phyloP scores from a whole-genome alignment of 2,329 filamentous ascomycete genomes.

The Cordyceps militaris region DNA sequence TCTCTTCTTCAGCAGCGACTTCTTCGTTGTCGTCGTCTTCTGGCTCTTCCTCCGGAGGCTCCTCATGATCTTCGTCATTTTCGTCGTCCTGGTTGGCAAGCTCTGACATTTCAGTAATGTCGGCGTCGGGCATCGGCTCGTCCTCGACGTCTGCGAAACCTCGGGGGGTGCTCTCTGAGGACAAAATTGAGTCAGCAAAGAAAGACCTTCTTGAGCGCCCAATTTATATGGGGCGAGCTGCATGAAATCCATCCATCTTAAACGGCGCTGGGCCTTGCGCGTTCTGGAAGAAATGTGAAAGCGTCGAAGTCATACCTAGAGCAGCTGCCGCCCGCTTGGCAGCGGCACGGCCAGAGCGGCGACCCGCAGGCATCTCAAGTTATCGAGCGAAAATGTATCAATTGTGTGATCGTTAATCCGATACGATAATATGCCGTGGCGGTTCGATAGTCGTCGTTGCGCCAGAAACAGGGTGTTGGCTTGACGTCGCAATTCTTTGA shows the following conservation, averaged over 20 bases:
- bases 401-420: background rate
- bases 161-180: conserved; percentile 35
- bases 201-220: background rate
- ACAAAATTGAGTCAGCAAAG: conserved; percentile 4
- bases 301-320: conserved; percentile 36
- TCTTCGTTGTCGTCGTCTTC: conserved; percentile 29
- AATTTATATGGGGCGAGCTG: background rate
- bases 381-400: background rate
- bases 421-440: background rate
- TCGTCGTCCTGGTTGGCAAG: conserved; percentile 37
- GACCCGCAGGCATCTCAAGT: conserved; percentile 25
- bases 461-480: background rate
- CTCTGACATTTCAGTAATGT: conserved; percentile 18
- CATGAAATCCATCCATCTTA: background rate
- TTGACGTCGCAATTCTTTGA: background rate
- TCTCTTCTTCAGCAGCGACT: conserved; percentile 34
- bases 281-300: background rate
- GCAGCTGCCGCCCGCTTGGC: conserved; percentile 47
- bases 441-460: background rate
- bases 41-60: conserved; percentile 32
- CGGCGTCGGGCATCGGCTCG: conserved; percentile 31
- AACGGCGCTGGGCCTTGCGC: conserved; percentile 1
- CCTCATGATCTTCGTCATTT: conserved; percentile 32
- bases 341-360: conserved; percentile 46
- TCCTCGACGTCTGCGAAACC: conserved; percentile 36